Evolutionary conservation across 371 early-diverging fungal species (phyloP).

Genomic region (Actinomortierella ambigua): DNA sequence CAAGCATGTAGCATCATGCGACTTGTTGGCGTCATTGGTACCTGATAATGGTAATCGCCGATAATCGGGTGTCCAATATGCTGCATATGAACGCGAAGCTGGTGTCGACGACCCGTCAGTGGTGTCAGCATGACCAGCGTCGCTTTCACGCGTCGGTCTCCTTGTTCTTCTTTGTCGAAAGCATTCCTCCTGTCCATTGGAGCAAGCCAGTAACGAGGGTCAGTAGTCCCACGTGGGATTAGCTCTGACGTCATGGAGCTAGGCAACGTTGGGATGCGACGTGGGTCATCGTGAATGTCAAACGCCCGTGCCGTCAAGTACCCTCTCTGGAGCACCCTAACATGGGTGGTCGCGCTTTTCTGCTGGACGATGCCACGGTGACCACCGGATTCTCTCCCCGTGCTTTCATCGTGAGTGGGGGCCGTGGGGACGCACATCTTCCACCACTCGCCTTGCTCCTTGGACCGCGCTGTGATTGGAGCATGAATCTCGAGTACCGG

Average conservation of each 20-base stretch:
- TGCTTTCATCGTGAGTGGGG: too few species aligned
- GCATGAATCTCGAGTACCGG: too few species aligned
- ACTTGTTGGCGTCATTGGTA: constrained; percentile 24
- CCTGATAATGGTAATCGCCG: constrained; percentile 60
- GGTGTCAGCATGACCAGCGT: constrained; percentile 59
- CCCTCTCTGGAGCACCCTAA: too few species aligned
- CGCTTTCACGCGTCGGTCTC: constrained; percentile 9
- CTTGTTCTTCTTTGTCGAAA: too few species aligned
- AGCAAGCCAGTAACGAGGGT: not conserved
- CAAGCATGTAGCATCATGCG: constrained; percentile 56
- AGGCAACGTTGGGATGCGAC: too few species aligned
- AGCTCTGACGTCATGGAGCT: constrained; percentile 2
- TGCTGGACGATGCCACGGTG: too few species aligned
- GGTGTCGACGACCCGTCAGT: constrained; percentile 72
- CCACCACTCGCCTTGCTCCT: not conserved
- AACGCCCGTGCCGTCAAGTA: too few species aligned
- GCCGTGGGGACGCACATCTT: not conserved
- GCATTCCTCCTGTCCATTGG: too few species aligned
- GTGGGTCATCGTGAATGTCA: too few species aligned
- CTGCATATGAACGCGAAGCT: constrained; percentile 68
- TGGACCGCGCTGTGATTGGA: too few species aligned
- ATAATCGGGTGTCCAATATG: constrained; percentile 67
- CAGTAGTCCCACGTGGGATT: constrained; percentile 7
- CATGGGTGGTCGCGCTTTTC: too few species aligned
- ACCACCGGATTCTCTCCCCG: too few species aligned